phyloP scores from a whole-genome alignment of 345 rosid species.

The Melaleuca alternifolia region DNA sequence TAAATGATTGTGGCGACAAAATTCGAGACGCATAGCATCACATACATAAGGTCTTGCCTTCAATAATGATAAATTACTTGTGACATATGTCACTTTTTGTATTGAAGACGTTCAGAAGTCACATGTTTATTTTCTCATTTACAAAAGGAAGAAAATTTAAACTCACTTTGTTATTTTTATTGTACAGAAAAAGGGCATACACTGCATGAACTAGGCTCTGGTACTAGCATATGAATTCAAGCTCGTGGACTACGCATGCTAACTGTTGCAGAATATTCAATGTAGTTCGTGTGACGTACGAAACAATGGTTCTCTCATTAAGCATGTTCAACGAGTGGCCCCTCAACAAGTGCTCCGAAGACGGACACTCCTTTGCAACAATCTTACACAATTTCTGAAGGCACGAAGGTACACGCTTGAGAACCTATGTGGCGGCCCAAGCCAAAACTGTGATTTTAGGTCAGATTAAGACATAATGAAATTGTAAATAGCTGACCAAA shows the following conservation, averaged over 20 bases:
- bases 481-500: not conserved
- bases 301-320: not conserved
- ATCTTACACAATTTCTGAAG: not conserved
- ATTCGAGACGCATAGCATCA: not conserved
- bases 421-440: not conserved
- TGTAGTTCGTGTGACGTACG: not conserved
- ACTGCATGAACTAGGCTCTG: not conserved
- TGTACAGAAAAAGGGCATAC: not conserved
- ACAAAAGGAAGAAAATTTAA: not conserved
- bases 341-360: not conserved
- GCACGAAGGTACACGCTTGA: not conserved
- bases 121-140: not conserved
- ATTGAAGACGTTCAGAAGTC: not conserved
- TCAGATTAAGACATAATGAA: not conserved
- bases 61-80: not conserved
- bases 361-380: not conserved
- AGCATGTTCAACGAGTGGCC: not conserved
- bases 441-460: not conserved
- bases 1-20: not conserved
- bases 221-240: not conserved
- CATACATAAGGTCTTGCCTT: not conserved
- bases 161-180: not conserved
- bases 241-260: not conserved
- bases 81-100: not conserved
- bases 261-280: not conserved